phyloP scores from a whole-genome alignment of 2,329 filamentous ascomycete species.

The Basipetospora chlamydospora region DNA sequence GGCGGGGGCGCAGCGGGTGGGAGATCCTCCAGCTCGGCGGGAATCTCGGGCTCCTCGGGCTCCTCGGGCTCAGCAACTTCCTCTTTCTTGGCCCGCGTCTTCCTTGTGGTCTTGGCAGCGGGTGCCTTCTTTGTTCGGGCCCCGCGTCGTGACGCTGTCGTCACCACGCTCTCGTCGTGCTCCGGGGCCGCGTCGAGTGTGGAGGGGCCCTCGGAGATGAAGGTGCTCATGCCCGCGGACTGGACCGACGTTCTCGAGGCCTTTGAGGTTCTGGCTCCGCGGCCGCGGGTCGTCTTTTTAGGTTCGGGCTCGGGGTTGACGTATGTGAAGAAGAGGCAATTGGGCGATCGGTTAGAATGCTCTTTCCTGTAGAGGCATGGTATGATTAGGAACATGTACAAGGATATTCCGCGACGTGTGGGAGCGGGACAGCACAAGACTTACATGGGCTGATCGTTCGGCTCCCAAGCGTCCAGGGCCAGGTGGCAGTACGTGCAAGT shows the following conservation, averaged over 20 bases:
- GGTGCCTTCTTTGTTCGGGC: slow-evolving; percentile 40
- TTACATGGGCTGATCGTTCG: slow-evolving; percentile 77
- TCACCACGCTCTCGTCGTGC: slow-evolving; percentile 44
- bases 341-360: slow-evolving; percentile 62
- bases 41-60: slow-evolving; percentile 25
- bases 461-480: slow-evolving; percentile 88
- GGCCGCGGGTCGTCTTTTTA: slow-evolving; percentile 42
- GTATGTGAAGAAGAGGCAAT: slow-evolving; percentile 72
- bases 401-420: no score
- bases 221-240: slow-evolving; percentile 35
- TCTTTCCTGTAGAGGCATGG: slow-evolving; percentile 62
- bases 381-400: slow-evolving; percentile 15
- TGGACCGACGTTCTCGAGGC: slow-evolving; percentile 49
- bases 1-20: no score
- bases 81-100: slow-evolving; percentile 3
- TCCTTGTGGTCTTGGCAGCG: slow-evolving; percentile 24
- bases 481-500: slow-evolving; percentile 85
- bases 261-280: slow-evolving; percentile 48
- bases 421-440: slow-evolving; percentile 8
- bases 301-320: slow-evolving; percentile 36
- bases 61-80: slow-evolving; percentile 34
- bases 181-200: slow-evolving; percentile 31
- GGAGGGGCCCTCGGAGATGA: slow-evolving; percentile 28
- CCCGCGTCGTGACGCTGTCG: slow-evolving; percentile 39
- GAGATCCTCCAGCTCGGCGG: slow-evolving; percentile 7